Conservation (phyloP, 2,329 filamentous ascomycete species). For the Paraconiothyrium sp. region DNA sequence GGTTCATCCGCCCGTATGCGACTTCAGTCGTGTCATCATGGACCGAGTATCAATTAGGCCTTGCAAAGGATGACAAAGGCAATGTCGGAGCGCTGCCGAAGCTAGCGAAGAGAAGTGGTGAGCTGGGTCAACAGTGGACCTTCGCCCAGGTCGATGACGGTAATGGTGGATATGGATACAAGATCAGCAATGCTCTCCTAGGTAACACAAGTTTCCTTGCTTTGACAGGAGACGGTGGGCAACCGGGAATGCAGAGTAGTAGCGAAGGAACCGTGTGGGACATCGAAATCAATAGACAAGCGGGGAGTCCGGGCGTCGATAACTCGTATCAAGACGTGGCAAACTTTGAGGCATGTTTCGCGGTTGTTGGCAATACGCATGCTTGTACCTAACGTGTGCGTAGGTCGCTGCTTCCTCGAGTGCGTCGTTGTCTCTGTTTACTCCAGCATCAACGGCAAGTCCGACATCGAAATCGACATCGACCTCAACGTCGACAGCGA, state of each 20-base stretch:
- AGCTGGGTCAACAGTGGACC: slow-evolving; percentile 27
- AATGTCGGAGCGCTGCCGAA: slow-evolving; percentile 12
- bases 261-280: slow-evolving; percentile 19
- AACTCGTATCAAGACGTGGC: slow-evolving; percentile 12
- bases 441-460: not conserved
- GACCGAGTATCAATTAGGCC: slow-evolving; percentile 24
- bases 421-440: not conserved
- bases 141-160: slow-evolving; percentile 10
- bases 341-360: slow-evolving; percentile 5
- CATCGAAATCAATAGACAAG: slow-evolving; percentile 23
- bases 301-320: slow-evolving; percentile 6
- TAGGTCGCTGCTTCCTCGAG: not conserved
- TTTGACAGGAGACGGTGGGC: slow-evolving; percentile 3
- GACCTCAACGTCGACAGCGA: slow-evolving; percentile 10
- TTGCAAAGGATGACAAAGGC: slow-evolving; percentile 4
- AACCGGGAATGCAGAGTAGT: slow-evolving; percentile 22
- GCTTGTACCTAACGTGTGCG: not conserved
- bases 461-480: not conserved
- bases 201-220: slow-evolving; percentile 17
- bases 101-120: slow-evolving; percentile 19
- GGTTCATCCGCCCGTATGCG: slow-evolving; percentile 34
- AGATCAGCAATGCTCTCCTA: slow-evolving; percentile 23
- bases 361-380: no score
- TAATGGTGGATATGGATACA: slow-evolving; percentile 14
- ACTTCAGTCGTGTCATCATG: slow-evolving; percentile 16